Conservation (phyloP, 768 basidiomycete genomes). For the Kwoniella sp. region DNA sequence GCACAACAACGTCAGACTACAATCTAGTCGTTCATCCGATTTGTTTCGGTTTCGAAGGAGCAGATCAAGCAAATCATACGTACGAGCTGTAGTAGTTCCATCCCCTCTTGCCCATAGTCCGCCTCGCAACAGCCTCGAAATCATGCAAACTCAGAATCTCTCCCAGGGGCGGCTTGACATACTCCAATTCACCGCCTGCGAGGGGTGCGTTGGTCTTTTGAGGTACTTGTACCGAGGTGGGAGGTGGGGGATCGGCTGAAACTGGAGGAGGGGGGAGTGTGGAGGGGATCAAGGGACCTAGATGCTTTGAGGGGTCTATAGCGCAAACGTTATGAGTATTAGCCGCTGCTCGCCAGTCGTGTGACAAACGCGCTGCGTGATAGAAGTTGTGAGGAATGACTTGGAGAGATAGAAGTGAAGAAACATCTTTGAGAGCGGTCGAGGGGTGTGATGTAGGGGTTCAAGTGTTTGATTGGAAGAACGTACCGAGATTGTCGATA, state of each 20-base stretch:
- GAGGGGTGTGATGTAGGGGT: conserved; percentile 11
- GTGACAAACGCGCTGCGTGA: too few species aligned
- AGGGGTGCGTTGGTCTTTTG: conserved; percentile 53
- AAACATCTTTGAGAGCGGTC: too few species aligned
- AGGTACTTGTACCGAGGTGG: conserved; percentile 23
- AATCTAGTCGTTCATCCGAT: too few species aligned
- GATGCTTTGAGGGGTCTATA: conserved; percentile 43
- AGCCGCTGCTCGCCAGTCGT: not conserved
- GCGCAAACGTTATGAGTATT: too few species aligned
- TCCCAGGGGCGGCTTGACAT: conserved; percentile 45
- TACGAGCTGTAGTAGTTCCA: conserved; percentile 77
- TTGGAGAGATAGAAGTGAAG: too few species aligned
- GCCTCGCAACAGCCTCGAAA: conserved; percentile 79
- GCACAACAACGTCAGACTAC: too few species aligned
- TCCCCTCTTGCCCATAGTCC: conserved; percentile 72
- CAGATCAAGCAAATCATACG: too few species aligned
- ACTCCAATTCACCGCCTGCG: conserved; percentile 36
- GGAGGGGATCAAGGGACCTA: conserved; percentile 39
- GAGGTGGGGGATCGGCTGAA: conserved; percentile 27
- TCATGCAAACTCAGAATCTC: conserved; percentile 74
- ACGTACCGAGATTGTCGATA: conserved; percentile 56
- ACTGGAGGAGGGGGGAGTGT: conserved; percentile 35
- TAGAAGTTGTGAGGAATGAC: too few species aligned
- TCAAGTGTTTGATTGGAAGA: too few species aligned
- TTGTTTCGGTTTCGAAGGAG: too few species aligned